Percentiles rank a stretch among this genome's conserved stretches.
Conservation (phyloP, 2,329 filamentous ascomycete genomes). For the Trichoderma breve region DNA sequence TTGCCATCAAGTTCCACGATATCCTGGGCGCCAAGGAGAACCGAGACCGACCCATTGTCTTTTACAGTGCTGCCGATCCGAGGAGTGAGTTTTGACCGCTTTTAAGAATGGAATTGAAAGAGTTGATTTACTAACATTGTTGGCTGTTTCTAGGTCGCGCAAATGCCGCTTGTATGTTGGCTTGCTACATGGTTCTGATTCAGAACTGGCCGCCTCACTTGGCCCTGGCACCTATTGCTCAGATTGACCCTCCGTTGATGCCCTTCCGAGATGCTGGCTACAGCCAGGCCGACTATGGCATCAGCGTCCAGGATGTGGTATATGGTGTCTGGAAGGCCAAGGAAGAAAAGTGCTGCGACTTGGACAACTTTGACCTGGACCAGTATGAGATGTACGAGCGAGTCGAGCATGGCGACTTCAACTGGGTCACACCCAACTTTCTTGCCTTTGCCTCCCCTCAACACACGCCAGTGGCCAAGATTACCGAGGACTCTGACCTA, state of each 20-base stretch:
- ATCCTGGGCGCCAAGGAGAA: conserved; percentile 89
- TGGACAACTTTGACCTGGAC: conserved; percentile 93
- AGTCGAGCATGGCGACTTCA: conserved; percentile 98
- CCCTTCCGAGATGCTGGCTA: conserved; percentile 98
- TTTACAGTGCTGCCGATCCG: conserved; percentile 91
- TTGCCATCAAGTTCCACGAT: conserved; percentile 93
- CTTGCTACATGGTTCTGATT: conserved; percentile 98
- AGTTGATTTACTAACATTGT: background rate
- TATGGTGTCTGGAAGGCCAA: conserved; percentile 99
- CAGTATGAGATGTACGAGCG: conserved; percentile 96
- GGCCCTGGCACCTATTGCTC: conserved; percentile 90
- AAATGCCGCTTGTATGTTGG: conserved; percentile 91
- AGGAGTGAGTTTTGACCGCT: conserved; percentile 62
- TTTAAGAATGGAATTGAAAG: background rate
- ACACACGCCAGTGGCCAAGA: conserved; percentile 69
- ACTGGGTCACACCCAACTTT: conserved; percentile 96
- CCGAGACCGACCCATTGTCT: conserved; percentile 85
- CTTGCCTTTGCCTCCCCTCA: conserved; percentile 96
- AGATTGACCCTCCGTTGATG: conserved; percentile 97
- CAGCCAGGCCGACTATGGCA: conserved; percentile 93
- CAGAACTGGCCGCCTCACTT: conserved; percentile 97
- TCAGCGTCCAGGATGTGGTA: conserved; percentile 95
- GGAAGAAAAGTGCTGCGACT: conserved; percentile 85
- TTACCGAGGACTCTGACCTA: conserved; percentile 69
- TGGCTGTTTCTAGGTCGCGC: conserved; percentile 62